Evolutionary conservation across 2,329 filamentous ascomycete genomes (phyloP).

Genomic region (Sarocladium oryzae): DNA sequence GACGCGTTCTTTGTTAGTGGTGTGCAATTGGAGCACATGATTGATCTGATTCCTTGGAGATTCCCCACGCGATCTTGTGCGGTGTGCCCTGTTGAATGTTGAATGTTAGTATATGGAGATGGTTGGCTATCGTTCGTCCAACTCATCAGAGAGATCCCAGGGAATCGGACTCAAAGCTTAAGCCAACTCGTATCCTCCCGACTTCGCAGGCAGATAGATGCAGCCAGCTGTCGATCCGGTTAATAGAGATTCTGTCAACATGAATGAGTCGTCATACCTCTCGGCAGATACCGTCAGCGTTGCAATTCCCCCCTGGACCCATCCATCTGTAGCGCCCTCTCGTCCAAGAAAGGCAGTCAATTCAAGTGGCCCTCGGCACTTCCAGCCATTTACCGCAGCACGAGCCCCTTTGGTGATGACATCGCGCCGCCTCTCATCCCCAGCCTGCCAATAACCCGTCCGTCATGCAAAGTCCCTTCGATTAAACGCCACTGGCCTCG

Average conservation of each 20-base stretch:
- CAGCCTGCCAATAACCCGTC: background rate
- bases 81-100: background rate
- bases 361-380: conserved; percentile 2
- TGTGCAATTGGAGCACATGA: background rate
- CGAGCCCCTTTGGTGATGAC: conserved; percentile 4
- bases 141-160: too few species aligned
- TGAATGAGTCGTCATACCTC: background rate
- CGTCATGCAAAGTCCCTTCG: background rate
- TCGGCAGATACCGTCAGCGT: conserved; percentile 5
- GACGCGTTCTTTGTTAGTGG: background rate
- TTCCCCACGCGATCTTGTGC: background rate
- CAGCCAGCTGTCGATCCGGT: background rate
- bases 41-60: background rate
- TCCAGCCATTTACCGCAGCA: background rate
- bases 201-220: background rate
- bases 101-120: too few species aligned
- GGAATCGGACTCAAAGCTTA: too few species aligned
- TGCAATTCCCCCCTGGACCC: background rate
- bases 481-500: background rate
- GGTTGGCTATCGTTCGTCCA: too few species aligned
- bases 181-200: too few species aligned
- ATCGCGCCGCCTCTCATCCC: background rate
- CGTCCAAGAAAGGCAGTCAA: conserved; percentile 3
- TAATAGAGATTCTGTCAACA: background rate
- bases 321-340: background rate